Evolutionary conservation across 495 filamentous ascomycete genomes (phyloP).

Genomic region (Daldinia concentrica): DNA sequence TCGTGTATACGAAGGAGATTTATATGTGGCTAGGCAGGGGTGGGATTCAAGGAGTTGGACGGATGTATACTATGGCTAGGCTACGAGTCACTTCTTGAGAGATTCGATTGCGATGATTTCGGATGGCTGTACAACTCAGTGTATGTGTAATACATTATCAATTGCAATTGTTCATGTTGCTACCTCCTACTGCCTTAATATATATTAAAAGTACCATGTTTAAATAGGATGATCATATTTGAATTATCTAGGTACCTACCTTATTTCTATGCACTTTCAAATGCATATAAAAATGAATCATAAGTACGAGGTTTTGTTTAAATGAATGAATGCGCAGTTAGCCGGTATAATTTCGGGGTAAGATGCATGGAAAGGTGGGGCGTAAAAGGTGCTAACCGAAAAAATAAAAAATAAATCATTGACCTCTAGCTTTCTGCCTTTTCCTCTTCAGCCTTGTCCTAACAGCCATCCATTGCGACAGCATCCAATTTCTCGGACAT

Average conservation of each 20-base stretch:
- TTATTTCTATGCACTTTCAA: not conserved
- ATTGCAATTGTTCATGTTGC: constrained; percentile 4
- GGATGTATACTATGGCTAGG: constrained; percentile 35
- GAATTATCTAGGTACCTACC: too few relatives aligned
- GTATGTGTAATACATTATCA: constrained; percentile 2
- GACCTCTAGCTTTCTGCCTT: constrained; percentile 5
- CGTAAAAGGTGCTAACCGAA: not conserved
- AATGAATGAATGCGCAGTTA: not conserved
- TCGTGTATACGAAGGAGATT: constrained; percentile 7
- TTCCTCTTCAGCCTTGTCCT: constrained; percentile 29
- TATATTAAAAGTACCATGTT: not conserved
- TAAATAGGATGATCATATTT: too few relatives aligned
- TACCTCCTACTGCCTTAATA: not conserved
- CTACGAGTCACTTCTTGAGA: constrained; percentile 4
- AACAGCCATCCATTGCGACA: not conserved
- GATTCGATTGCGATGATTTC: constrained; percentile 8
- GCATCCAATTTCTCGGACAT: not conserved
- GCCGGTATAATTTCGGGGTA: not conserved
- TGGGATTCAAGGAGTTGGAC: constrained; percentile 10
- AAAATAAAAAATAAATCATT: constrained; percentile 8
- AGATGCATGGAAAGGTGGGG: not conserved
- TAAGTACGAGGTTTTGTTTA: not conserved
- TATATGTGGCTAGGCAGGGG: constrained; percentile 17
- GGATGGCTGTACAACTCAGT: not conserved
- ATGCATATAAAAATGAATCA: not conserved